These are phyloP conservation scores for Claviceps maximensis DNA, from an alignment of 2,329 filamentous ascomycete species.

Conservation along the genomic window DNA sequence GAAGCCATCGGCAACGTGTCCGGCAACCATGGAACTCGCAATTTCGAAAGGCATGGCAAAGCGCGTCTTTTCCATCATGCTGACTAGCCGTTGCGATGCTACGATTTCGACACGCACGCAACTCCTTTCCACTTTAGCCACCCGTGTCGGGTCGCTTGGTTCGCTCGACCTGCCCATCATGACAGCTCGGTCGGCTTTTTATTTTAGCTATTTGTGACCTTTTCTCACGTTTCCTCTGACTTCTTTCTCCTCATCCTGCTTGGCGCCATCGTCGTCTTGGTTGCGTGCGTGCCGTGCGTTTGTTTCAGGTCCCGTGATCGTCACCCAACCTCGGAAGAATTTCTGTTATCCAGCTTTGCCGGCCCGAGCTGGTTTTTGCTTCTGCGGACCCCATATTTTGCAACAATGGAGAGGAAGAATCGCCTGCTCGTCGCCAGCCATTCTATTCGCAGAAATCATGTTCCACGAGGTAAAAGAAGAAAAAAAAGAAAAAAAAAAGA, in stretches of 20 bases:
- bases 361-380: background rate
- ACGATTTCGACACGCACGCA: background rate
- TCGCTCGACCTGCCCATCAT: background rate
- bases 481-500: background rate
- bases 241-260: too few relatives aligned
- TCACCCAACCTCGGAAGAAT: background rate
- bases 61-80: background rate
- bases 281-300: background rate
- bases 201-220: background rate
- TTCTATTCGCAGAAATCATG: background rate
- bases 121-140: background rate
- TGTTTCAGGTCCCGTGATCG: background rate
- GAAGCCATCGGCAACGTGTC: background rate
- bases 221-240: too few relatives aligned
- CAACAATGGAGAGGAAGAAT: background rate
- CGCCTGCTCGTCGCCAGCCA: slow-evolving; percentile 3
- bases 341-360: slow-evolving; percentile 1
- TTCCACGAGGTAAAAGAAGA: background rate
- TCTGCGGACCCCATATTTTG: background rate
- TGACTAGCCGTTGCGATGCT: background rate
- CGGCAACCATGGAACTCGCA: background rate
- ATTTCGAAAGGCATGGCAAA: background rate
- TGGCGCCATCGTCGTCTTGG: background rate
- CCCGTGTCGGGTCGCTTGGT: background rate
- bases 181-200: background rate